These are phyloP conservation scores for Trichocomaceae sp. DNA, from an alignment of 2,329 filamentous ascomycete genomes.

Conservation along the genomic window DNA sequence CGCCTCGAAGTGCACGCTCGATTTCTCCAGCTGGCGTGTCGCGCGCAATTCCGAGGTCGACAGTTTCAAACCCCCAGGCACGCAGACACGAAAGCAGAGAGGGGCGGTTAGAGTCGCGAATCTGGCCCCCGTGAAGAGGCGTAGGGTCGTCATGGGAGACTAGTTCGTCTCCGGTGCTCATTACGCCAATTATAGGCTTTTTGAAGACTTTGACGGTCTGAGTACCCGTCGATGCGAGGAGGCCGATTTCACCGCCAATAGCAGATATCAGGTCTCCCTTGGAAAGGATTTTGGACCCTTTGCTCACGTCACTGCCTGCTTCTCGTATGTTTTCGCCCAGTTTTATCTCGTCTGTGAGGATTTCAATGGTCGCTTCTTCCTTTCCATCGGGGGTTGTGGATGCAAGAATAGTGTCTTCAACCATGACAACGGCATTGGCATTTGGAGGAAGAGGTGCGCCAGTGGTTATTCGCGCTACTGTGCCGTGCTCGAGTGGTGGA, in stretches of 20 bases:
- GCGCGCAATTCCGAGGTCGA: constrained; percentile 77
- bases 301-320: constrained; percentile 75
- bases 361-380: constrained; percentile 84
- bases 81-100: constrained; percentile 72
- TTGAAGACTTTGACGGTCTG: constrained; percentile 64
- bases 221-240: constrained; percentile 79
- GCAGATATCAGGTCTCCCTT: constrained; percentile 78
- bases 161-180: constrained; percentile 94
- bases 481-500: constrained; percentile 58
- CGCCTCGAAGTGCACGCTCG: constrained; percentile 68
- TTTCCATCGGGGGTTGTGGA: constrained; percentile 68
- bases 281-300: constrained; percentile 62
- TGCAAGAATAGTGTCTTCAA: constrained; percentile 80
- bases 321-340: constrained; percentile 84
- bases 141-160: constrained; percentile 61
- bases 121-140: constrained; percentile 67
- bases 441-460: constrained; percentile 84
- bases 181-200: constrained; percentile 71
- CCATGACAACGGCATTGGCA: constrained; percentile 90
- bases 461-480: constrained; percentile 87
- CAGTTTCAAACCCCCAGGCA: constrained; percentile 67
- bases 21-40: constrained; percentile 57
- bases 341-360: constrained; percentile 68
- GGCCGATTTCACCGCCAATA: constrained; percentile 82
- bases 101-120: constrained; percentile 87